phyloP scores from a whole-genome alignment of 352 stramenopile genomes.

The Halophytophthora polymorphica region DNA sequence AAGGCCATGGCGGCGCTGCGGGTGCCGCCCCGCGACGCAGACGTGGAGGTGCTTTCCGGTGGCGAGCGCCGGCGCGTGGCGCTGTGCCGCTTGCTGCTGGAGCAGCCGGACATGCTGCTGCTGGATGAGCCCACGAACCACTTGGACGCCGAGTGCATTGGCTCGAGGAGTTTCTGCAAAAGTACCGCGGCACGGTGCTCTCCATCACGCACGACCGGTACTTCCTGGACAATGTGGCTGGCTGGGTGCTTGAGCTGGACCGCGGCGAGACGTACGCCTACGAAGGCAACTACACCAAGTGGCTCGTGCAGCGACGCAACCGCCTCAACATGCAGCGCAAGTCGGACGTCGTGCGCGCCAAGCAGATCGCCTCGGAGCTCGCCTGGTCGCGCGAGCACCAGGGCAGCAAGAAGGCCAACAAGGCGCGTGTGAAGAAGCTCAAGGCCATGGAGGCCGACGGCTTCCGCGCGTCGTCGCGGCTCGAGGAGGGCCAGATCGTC shows the following conservation, averaged over 20 bases:
- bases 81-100: constrained; percentile 93
- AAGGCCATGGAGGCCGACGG: constrained; percentile 85
- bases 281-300: constrained; percentile 98
- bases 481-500: constrained; percentile 87
- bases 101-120: constrained; percentile 95
- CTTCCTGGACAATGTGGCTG: constrained; percentile 97
- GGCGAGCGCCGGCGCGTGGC: constrained; percentile 95
- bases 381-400: constrained; percentile 92
- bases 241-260: constrained; percentile 98
- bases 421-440: constrained; percentile 92
- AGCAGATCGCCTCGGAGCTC: constrained; percentile 91
- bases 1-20: constrained; percentile 80
- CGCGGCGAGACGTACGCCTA: constrained; percentile 95
- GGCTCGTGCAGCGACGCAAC: constrained; percentile 94
- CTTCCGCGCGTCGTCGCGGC: constrained; percentile 42
- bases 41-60: constrained; percentile 81
- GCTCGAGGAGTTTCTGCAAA: constrained; percentile 96
- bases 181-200: constrained; percentile 96
- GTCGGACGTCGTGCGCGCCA: constrained; percentile 84
- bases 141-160: constrained; percentile 97
- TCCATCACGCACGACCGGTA: constrained; percentile 99
- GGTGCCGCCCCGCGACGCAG: constrained; percentile 61
- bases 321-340: constrained; percentile 95
- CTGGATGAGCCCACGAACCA: constrained; percentile 99
- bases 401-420: constrained; percentile 86